A percentile compares a stretch with the other conserved stretches of the same genome.
phyloP scores from a whole-genome alignment of 2,329 filamentous ascomycete species.

The Monosporascus sp. region DNA sequence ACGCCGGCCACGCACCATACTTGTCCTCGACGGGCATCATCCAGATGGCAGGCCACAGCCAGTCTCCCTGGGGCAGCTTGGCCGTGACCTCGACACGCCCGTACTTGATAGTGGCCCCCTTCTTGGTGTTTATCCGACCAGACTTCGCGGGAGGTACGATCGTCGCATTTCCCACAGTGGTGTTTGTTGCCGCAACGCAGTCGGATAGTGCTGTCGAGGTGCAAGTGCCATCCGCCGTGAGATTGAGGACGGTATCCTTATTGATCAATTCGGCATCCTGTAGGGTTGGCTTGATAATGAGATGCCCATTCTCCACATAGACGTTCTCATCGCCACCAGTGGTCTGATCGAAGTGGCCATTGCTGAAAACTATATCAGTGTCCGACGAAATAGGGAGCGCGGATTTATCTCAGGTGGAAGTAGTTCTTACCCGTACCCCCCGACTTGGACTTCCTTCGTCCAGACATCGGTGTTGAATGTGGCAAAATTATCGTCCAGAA shows the following conservation, averaged over 20 bases:
- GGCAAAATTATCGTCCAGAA: slow-evolving; percentile 63
- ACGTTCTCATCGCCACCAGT: slow-evolving; percentile 69
- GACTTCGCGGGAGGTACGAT: slow-evolving; percentile 75
- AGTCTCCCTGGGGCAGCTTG: slow-evolving; percentile 71
- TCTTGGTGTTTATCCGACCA: slow-evolving; percentile 70
- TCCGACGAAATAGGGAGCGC: background rate
- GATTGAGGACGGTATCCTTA: slow-evolving; percentile 62
- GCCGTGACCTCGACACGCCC: slow-evolving; percentile 77
- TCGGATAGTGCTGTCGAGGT: slow-evolving; percentile 53
- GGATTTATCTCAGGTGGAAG: background rate
- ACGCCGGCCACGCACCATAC: slow-evolving; percentile 73
- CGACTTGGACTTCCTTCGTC: slow-evolving; percentile 70
- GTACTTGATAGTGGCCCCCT: slow-evolving; percentile 67
- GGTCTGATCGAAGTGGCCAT: slow-evolving; percentile 76
- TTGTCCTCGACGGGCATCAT: slow-evolving; percentile 70
- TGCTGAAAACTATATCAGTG: slow-evolving; percentile 40
- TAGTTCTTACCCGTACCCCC: slow-evolving; percentile 64
- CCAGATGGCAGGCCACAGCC: slow-evolving; percentile 92
- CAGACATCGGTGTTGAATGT: slow-evolving; percentile 56
- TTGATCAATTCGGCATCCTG: slow-evolving; percentile 64
- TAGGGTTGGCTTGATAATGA: slow-evolving; percentile 73
- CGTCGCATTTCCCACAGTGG: slow-evolving; percentile 61
- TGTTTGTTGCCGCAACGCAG: slow-evolving; percentile 70
- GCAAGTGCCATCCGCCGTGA: slow-evolving; percentile 61
- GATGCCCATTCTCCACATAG: slow-evolving; percentile 61